phyloP scores from a whole-genome alignment of 768 basidiomycete species.

The Porpolomopsis calyptriformis region DNA sequence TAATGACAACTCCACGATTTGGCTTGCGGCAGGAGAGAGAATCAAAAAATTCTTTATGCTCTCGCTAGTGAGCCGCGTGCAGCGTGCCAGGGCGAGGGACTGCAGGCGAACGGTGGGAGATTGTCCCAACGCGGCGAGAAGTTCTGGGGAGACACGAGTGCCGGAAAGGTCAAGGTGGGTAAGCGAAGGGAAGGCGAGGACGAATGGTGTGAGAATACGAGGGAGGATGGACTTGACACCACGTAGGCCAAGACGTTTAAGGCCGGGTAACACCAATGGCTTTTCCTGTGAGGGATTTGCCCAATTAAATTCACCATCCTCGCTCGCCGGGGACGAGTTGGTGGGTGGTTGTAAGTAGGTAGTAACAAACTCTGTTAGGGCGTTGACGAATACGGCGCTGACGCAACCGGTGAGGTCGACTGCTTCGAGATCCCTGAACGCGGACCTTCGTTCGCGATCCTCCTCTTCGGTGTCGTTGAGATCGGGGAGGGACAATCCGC shows the following conservation, averaged over 20 bases:
- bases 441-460: constrained; percentile 60
- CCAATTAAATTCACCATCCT: constrained; percentile 30
- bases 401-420: constrained; percentile 94
- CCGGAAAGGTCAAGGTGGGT: constrained; percentile 88
- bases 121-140: constrained; percentile 55
- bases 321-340: constrained; percentile 32
- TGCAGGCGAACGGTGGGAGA: constrained; percentile 58
- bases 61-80: constrained; percentile 71
- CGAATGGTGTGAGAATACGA: constrained; percentile 57
- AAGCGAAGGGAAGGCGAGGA: constrained; percentile 74
- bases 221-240: constrained; percentile 72
- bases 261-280: constrained; percentile 50
- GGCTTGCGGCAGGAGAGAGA: constrained; percentile 48
- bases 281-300: constrained; percentile 36
- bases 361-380: constrained; percentile 73
- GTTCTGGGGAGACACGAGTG: constrained; percentile 69
- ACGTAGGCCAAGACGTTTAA: constrained; percentile 71
- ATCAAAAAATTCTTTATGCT: constrained; percentile 68
- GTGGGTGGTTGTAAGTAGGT: constrained; percentile 42
- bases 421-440: constrained; percentile 74
- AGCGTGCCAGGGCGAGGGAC: constrained; percentile 78
- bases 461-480: constrained; percentile 59
- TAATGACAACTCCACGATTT: constrained; percentile 70
- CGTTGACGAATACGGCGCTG: constrained; percentile 79
- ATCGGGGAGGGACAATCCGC: constrained; percentile 36